These are phyloP conservation scores for Globisporangium barbulae DNA, from an alignment of 352 stramenopile species.

Conservation along the genomic window DNA sequence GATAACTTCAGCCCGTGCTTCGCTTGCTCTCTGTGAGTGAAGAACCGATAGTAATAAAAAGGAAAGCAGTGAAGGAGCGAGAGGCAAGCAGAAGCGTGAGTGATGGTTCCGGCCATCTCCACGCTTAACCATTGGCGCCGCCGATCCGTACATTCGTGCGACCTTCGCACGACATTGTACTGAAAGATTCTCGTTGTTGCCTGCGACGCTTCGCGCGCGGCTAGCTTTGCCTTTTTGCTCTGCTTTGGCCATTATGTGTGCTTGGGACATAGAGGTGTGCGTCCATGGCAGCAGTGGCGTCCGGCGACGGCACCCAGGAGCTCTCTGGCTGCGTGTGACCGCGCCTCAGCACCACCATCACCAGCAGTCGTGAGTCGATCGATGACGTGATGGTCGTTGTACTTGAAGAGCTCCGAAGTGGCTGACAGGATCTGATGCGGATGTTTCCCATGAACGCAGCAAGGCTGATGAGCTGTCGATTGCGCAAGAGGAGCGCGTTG, in stretches of 20 bases:
- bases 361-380: background rate
- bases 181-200: background rate
- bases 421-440: background rate
- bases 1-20: background rate
- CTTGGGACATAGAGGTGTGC: slow-evolving; percentile 10
- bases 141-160: slow-evolving; percentile 10
- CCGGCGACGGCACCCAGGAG: background rate
- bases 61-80: background rate
- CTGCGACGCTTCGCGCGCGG: slow-evolving; percentile 10
- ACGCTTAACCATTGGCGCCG: slow-evolving; percentile 2
- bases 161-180: slow-evolving; percentile 6
- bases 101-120: slow-evolving; percentile 3
- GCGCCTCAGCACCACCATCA: background rate
- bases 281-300: background rate
- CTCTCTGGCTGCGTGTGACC: slow-evolving; percentile 10
- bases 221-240: background rate
- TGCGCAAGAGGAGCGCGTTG: background rate
- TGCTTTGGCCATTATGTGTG: background rate
- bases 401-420: background rate
- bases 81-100: slow-evolving; percentile 11
- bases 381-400: background rate
- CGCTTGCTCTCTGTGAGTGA: background rate
- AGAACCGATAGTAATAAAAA: slow-evolving; percentile 8
- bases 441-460: background rate
- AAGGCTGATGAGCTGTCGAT: background rate